These are phyloP conservation scores for Penicillium maclennaniae DNA, from an alignment of 495 filamentous ascomycete species.

Conservation along the genomic window DNA sequence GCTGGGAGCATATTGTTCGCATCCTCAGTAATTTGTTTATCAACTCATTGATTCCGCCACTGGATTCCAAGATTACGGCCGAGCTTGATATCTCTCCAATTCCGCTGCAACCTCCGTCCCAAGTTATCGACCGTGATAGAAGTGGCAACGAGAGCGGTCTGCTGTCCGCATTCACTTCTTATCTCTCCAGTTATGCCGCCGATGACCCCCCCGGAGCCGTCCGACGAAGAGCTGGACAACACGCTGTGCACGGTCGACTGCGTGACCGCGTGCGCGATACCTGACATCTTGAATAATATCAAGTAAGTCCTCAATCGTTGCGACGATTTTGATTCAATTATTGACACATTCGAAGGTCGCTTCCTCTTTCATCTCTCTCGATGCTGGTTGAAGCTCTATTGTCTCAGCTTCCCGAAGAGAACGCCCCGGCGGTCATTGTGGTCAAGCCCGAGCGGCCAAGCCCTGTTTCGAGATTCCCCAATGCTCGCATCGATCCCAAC, in stretches of 20 bases:
- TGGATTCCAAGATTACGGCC: conserved; percentile 67
- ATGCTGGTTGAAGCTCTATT: conserved; percentile 70
- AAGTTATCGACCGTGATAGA: conserved; percentile 83
- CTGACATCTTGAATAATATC: conserved; percentile 79
- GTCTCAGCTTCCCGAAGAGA: conserved; percentile 80
- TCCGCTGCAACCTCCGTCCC: conserved; percentile 84
- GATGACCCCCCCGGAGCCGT: conserved; percentile 97
- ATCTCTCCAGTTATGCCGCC: conserved; percentile 96
- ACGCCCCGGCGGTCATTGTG: conserved; percentile 74
- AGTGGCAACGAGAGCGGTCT: conserved; percentile 75
- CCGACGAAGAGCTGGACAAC: conserved; percentile 94
- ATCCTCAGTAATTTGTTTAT: conserved; percentile 95
- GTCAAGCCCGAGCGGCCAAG: conserved; percentile 77
- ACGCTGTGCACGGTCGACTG: conserved; percentile 93
- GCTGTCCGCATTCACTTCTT: conserved; percentile 90
- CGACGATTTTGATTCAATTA: background rate
- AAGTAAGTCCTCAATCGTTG: conserved; percentile 52
- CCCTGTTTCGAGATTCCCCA: conserved; percentile 42
- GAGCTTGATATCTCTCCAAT: conserved; percentile 77
- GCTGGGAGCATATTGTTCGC: conserved; percentile 84
- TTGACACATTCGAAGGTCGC: conserved; percentile 46
- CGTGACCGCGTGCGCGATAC: conserved; percentile 81
- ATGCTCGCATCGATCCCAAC: conserved; percentile 47
- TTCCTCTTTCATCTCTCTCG: conserved; percentile 63
- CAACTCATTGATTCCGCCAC: conserved; percentile 87